Percentiles rank a stretch among this genome's conserved stretches.
phyloP scores from a whole-genome alignment of 164 flowering plant species.

The Vitis amurensis region DNA sequence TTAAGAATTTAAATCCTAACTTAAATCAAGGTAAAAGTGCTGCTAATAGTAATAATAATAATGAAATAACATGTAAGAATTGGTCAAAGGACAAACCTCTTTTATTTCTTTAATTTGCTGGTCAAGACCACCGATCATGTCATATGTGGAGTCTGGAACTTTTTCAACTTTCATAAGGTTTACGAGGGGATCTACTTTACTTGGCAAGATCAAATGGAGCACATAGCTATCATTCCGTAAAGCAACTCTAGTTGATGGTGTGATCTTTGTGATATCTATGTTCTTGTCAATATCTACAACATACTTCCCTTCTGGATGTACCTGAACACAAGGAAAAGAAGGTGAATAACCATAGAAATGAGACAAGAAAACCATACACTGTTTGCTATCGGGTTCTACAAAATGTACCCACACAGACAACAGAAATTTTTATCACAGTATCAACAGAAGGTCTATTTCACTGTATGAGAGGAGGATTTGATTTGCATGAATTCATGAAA shows the following conservation, averaged over 20 bases:
- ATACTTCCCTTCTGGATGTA: slow-evolving; percentile 98
- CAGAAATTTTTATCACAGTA: too few species aligned
- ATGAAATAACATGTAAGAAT: background rate
- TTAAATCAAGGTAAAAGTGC: too few species aligned
- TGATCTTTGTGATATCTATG: slow-evolving; percentile 93
- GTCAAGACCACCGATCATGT: slow-evolving; percentile 99
- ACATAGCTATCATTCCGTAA: slow-evolving; percentile 96
- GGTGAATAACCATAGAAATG: too few species aligned
- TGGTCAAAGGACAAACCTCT: slow-evolving; percentile 53
- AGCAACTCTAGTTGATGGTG: slow-evolving; percentile 95
- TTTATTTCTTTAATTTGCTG: slow-evolving; percentile 98
- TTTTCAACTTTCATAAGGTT: slow-evolving; percentile 99
- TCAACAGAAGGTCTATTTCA: too few species aligned
- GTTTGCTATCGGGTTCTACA: too few species aligned
- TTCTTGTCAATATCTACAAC: slow-evolving; percentile 95
- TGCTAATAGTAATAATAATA: too few species aligned
- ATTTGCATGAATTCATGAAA: too few species aligned
- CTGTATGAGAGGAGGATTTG: too few species aligned
- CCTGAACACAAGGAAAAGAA: slow-evolving; percentile 39
- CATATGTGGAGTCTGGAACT: slow-evolving; percentile 98
- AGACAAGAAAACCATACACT: too few species aligned
- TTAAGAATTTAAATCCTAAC: too few species aligned
- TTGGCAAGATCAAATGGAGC: slow-evolving; percentile 89
- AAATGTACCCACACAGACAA: too few species aligned
- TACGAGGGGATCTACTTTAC: slow-evolving; percentile 97